Conservation (phyloP, 2,329 filamentous ascomycete genomes). For the Arthrobotrys sinensis region DNA sequence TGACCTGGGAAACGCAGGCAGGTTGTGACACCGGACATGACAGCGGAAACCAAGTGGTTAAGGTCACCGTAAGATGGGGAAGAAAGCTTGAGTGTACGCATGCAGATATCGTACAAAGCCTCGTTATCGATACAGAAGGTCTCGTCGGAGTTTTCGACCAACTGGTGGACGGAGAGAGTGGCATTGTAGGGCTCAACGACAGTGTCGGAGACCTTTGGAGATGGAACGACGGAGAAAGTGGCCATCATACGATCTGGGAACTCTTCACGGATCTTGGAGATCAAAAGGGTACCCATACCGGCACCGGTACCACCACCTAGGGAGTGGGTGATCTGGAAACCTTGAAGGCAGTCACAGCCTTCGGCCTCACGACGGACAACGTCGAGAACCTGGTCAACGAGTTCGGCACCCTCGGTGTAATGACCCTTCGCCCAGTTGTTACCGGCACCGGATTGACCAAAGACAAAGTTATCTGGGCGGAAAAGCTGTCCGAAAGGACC, state of each 20-base stretch:
- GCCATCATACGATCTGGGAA: conserved; percentile 99
- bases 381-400: conserved; percentile 97
- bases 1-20: conserved; percentile 99
- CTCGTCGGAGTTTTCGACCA: conserved; percentile 99
- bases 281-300: conserved; percentile 99
- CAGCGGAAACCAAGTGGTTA: conserved; percentile 98
- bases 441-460: conserved; percentile 98
- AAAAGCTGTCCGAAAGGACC: conserved; percentile 99
- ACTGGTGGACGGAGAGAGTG: conserved; percentile 97
- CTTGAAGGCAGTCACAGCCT: conserved; percentile 99
- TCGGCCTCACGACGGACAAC: conserved; percentile 99
- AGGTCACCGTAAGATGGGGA: conserved; percentile 99
- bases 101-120: conserved; percentile 99
- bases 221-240: conserved; percentile 98
- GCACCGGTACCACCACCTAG: conserved; percentile 99
- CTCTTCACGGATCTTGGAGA: conserved; percentile 99
- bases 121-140: conserved; percentile 99
- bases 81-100: conserved; percentile 98
- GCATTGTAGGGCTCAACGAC: conserved; percentile 99
- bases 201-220: conserved; percentile 99
- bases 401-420: conserved; percentile 99
- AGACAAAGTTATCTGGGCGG: conserved; percentile 99
- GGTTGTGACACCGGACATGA: conserved; percentile 99
- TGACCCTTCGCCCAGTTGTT: conserved; percentile 99
- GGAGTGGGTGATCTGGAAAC: conserved; percentile 99